Evolutionary conservation across 1,139 yeast species (phyloP).

Genomic region (Saccharomyces hybrid): DNA sequence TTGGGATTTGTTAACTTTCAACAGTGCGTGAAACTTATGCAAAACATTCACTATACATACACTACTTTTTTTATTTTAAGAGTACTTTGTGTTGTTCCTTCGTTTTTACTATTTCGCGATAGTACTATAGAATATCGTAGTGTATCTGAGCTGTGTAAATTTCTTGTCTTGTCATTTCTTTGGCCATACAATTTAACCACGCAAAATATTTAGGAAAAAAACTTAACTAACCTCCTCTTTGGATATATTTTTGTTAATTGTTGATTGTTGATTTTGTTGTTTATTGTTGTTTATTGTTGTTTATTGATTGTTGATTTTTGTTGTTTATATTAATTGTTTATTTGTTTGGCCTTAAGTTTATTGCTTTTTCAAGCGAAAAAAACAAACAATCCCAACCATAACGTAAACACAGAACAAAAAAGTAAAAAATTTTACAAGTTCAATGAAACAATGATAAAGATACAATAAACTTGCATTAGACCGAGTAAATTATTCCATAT

Average conservation of each 20-base stretch:
- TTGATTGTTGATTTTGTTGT: background rate
- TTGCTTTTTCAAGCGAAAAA: background rate
- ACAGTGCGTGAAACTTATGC: background rate
- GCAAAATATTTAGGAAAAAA: background rate
- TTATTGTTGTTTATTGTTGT: background rate
- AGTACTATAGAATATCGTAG: background rate
- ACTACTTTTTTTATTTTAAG: background rate
- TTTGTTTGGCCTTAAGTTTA: background rate
- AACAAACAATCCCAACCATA: background rate
- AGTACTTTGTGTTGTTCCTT: background rate
- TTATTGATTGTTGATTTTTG: background rate
- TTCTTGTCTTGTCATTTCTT: background rate
- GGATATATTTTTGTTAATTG: background rate
- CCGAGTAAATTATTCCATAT: background rate
- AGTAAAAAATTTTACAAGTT: background rate
- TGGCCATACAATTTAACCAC: background rate
- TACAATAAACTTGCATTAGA: background rate
- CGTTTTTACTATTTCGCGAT: background rate
- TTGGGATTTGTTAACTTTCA: background rate
- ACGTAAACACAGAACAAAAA: background rate
- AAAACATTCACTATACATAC: background rate
- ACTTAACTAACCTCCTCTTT: background rate
- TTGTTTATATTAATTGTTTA: too few species aligned
- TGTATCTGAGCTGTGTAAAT: background rate
- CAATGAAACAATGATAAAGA: background rate